Evolutionary conservation across 2,329 filamentous ascomycete genomes (phyloP).

Genomic region (Xylariaceae sp.): DNA sequence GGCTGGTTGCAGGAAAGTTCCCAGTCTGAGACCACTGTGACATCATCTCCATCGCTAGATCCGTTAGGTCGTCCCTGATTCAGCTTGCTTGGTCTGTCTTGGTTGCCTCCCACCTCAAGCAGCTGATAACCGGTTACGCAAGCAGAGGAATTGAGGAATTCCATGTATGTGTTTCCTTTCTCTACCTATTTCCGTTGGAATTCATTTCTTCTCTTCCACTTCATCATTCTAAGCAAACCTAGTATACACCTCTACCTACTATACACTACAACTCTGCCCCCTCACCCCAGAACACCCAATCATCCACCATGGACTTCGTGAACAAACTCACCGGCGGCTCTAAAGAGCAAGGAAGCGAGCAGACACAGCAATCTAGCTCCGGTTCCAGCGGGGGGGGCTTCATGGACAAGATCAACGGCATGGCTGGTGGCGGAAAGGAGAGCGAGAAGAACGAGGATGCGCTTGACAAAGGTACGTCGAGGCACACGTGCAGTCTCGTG

Average conservation of each 20-base stretch:
- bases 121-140: no score
- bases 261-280: no score
- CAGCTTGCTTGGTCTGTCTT: background rate
- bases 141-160: no score
- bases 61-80: no score
- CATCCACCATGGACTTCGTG: slow-evolving; percentile 49
- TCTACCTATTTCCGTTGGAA: background rate
- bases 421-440: slow-evolving; percentile 67
- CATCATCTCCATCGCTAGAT: background rate
- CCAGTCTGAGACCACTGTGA: background rate
- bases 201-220: background rate
- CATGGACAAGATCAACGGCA: slow-evolving; percentile 65
- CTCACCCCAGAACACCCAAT: background rate
- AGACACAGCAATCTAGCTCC: slow-evolving; percentile 25
- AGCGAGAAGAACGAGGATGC: slow-evolving; percentile 78
- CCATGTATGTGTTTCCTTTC: background rate
- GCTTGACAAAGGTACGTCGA: slow-evolving; percentile 69
- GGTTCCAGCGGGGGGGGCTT: slow-evolving; percentile 48
- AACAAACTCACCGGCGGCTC: slow-evolving; percentile 44
- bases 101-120: background rate
- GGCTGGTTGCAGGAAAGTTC: background rate
- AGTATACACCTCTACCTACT: background rate
- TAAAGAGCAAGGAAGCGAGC: slow-evolving; percentile 25
- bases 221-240: background rate
- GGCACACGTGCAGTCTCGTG: no score